Evolutionary conservation across 495 filamentous ascomycete species (phyloP), one percentile per base, ranked within the genome.

Genomic region (Evansstolkia leycettana): DNA sequence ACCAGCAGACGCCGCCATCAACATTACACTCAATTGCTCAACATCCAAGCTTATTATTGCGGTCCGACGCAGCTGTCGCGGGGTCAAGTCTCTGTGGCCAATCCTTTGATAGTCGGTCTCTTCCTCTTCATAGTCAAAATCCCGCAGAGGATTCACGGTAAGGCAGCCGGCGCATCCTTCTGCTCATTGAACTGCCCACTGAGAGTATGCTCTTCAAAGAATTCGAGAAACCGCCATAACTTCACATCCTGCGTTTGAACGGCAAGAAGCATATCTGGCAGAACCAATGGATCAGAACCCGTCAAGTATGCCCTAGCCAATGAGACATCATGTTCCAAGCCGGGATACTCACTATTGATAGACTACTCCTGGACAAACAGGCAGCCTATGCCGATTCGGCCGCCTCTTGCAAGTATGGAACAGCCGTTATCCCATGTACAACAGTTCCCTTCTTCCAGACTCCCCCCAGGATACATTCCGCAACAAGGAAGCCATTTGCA

Each of bases 291-390:
- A 33, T 19, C 30, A 17, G 7, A 10, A 19, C 30, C 3, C 14
- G 3, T n/a, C 30, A 16, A 33, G 30, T 33, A 33, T 4, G 30
- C 13, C 20, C 20, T 23, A 23, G 20, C 20, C n/a, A n/a, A n/a
- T n/a, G 9, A 23, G 20, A 4, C 20, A 23, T 23, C 20, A 5
- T 4, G 4, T 23, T 23, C 5, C 20, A 23, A 23, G 9, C 5
- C 20, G 20, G 9, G 20, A 9, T 4, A 9, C 9, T 43, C 48
- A 38, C 48, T 41, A 1, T 3, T 2, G 4, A 9, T 35, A 53
- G 50, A 47, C 25, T 53, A 53, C 37, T 34, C 40, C 39, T 53
- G 50, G 50, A 42, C 43, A 33, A 42, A 38, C 30, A 40, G 46
- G 38, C 36, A 44, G 28, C 26, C 50, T 8, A 40, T 47, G 10